These are phyloP conservation scores for Lactarius psammicola DNA, from an alignment of 768 basidiomycete genomes.

Conservation along the genomic window DNA sequence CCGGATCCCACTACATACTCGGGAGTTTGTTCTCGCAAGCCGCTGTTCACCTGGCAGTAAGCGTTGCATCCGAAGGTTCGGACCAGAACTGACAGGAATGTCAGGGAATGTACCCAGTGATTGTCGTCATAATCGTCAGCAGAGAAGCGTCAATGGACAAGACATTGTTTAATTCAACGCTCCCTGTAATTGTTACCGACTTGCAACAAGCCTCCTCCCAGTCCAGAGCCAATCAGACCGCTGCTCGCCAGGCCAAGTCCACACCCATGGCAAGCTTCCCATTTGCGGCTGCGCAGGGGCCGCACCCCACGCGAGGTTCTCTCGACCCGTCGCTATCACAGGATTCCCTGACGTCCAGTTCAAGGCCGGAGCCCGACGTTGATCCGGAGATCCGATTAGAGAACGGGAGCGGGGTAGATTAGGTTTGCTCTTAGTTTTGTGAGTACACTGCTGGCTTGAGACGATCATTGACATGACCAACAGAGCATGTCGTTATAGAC, in stretches of 20 bases:
- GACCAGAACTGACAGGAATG: neutral
- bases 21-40: neutral
- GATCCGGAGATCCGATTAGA: neutral
- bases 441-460: neutral
- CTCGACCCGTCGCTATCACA: neutral
- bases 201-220: neutral
- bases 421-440: neutral
- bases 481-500: neutral
- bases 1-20: neutral
- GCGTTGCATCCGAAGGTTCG: neutral
- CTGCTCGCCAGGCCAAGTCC: neutral
- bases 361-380: neutral
- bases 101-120: neutral
- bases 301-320: neutral
- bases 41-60: neutral
- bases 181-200: neutral
- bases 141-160: constrained; percentile 1
- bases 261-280: neutral
- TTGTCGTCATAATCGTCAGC: neutral
- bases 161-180: neutral
- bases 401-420: neutral
- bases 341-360: neutral
- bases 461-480: neutral
- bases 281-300: neutral
- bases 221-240: neutral